Base-by-base conservation (phyloP, 371 early-diverging fungal species). In the Hamiltosporidium tvaerminnensis region DNA sequence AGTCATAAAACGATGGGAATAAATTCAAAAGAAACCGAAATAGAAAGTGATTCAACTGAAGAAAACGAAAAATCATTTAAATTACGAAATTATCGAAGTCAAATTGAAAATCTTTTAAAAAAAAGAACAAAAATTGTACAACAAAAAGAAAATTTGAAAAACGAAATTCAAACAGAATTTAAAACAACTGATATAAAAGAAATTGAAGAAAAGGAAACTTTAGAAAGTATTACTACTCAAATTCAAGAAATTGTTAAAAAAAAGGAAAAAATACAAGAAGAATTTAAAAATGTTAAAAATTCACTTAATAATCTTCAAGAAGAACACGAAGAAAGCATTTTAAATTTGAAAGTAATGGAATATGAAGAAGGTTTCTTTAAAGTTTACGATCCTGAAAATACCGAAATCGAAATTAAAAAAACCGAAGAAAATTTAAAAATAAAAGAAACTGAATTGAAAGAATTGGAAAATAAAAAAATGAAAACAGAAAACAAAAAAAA, bases 21-120 rank as follows among this genome's bases (percentile, higher is more conserved):
- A n/a, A 64, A 52, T 2, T 39, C 33, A n/a, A 61, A 47, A 57
- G 16, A 53, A 16, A 63, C 66, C 34, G 53, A 59, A 47, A 38
- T 12, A 33, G 52, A 62, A 52, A 67, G 62, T 2, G 55, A 39
- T 9, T 63, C 66, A n/a, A 52, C 48, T 33, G 64, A 67, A 16
- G 38, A 44, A 4, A n/a, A 4, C 3, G 16, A 16, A 23, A 23
- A 49, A 49, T 10, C 23, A 23, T 23, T 23, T 23, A 23, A 23
- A 23, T 23, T 23, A 23, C 23, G 7, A 49, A 23, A 23, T 14
- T 16, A n/a, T 10, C 49, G 16, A n/a, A 4, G 7, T 5, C 12
- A 49, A 16, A 49, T 23, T 23, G 16, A 49, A 49, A 4, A n/a
- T 14, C n/a, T 14, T 14, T 9, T 14, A 49, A 10, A 4, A n/a